Evolutionary conservation across 2,329 filamentous ascomycete species (phyloP), one percentile per base, ranked within the genome.

Genomic region (Colletotrichum cereale): DNA sequence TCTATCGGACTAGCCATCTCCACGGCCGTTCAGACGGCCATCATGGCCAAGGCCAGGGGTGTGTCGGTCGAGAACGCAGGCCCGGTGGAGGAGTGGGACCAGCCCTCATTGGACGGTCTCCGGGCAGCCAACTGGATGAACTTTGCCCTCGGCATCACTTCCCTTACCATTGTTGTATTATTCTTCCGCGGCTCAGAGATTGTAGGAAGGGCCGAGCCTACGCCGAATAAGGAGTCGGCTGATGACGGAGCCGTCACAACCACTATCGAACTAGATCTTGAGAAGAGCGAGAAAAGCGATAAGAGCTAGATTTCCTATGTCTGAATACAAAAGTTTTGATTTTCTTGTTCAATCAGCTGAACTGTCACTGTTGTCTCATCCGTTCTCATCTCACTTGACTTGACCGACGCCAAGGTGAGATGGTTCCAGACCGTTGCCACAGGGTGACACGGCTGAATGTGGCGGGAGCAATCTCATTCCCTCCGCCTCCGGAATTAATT

Each of bases 1-100:
- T 87, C 91, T 0, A 86, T 93, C n/a, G 87, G 89, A 1, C 82
- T 93, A 1, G 91, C 91, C 0, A 83, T 93, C 40, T 88, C 86
- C 3, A 92, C 91, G 0, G 89, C 90, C 0, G 82, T 92, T 2
- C 90, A 93, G 77, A 89, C 89, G 0, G 86, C 88, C 0, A 86
- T 91, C 29, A 87, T 90, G 80, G 87, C 87, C 0, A 78, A 82
- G 3, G 81, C 83, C 31, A 81, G 86, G 36, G 82, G 82, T 3
- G 81, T 86, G 0, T 58, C 78, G 0, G 82, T 89, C 0, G 77
- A 86, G 71, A 65, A 84, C 2, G 84, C 81, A 0, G 87, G 86
- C 0, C 72, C 81, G 0, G 79, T 87, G 12, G 31, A 75, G 61
- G 71, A 77, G 2, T 84, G 85, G 82, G 87, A 90, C 38, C 71